Evolutionary conservation across 2,329 filamentous ascomycete species (phyloP).

Genomic region (Alternaria arbusti): DNA sequence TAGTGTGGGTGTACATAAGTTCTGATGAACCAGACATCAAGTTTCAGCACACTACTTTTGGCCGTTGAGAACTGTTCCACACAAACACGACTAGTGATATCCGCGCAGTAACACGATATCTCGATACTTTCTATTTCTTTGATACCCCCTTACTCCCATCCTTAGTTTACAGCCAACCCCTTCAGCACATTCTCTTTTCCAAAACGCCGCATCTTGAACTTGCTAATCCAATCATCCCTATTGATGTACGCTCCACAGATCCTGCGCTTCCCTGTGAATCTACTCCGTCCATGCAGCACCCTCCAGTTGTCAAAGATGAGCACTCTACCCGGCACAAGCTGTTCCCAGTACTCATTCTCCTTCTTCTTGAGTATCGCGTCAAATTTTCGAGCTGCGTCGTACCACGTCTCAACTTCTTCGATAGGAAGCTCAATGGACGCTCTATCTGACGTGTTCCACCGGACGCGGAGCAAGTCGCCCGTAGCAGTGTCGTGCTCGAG

Average conservation of each 20-base stretch:
- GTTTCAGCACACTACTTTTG: conserved; percentile 34
- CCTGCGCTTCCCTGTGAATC: conserved; percentile 82
- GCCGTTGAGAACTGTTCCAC: neutral
- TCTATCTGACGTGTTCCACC: conserved; percentile 95
- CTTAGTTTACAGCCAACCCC: conserved; percentile 11
- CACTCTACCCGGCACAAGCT: conserved; percentile 78
- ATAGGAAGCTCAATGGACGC: conserved; percentile 68
- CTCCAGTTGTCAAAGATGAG: conserved; percentile 98
- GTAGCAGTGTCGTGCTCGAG: conserved; percentile 64
- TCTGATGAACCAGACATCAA: conserved; percentile 22
- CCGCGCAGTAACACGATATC: neutral
- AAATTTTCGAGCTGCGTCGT: conserved; percentile 78
- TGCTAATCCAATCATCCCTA: conserved; percentile 37
- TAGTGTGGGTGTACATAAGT: conserved; percentile 36
- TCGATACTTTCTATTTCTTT: neutral
- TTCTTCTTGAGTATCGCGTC: conserved; percentile 70
- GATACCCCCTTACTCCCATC: neutral
- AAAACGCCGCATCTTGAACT: conserved; percentile 25
- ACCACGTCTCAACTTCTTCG: conserved; percentile 69
- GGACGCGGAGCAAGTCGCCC: conserved; percentile 65
- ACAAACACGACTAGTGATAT: neutral
- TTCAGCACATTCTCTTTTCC: conserved; percentile 22
- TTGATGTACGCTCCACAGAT: conserved; percentile 82
- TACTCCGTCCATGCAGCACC: conserved; percentile 83
- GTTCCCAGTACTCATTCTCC: conserved; percentile 77